Evolutionary conservation across 129 eudicot species (phyloP).

Genomic region (Helianthus tuberosus): DNA sequence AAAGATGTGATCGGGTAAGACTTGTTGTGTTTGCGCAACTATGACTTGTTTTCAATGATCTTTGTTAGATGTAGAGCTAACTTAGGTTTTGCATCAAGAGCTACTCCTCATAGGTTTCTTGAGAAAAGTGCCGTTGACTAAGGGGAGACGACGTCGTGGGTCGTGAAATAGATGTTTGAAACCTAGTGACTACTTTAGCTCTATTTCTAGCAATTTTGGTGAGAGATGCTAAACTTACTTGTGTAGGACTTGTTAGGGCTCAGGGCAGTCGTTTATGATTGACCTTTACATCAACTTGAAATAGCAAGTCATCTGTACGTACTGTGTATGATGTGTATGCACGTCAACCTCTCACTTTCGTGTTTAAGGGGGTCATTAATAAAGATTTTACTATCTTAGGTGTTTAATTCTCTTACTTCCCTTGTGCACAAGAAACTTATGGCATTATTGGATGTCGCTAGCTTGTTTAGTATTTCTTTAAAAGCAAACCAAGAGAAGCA

Average conservation of each 20-base stretch:
- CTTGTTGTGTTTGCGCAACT: conserved; percentile 3
- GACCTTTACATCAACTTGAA: not conserved
- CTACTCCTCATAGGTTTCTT: not conserved
- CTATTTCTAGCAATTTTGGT: not conserved
- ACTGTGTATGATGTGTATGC: not conserved
- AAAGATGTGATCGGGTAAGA: conserved; percentile 1
- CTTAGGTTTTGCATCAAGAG: conserved; percentile 3
- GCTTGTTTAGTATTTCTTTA: not conserved
- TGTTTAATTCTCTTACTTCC: not conserved
- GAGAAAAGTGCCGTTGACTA: not conserved
- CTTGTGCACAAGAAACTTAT: too few relatives aligned
- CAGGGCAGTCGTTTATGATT: not conserved
- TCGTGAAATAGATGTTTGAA: not conserved
- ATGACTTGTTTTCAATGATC: conserved; percentile 6
- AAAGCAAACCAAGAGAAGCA: not conserved
- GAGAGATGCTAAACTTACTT: not conserved
- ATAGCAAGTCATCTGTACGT: not conserved
- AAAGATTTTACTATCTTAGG: not conserved
- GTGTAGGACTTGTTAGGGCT: not conserved
- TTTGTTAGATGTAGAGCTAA: not conserved
- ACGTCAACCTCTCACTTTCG: not conserved
- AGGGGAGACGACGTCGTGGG: not conserved
- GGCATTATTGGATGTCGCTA: not conserved
- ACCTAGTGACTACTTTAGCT: not conserved
- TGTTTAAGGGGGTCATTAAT: not conserved